Percentiles rank a stretch among this genome's conserved stretches.
phyloP scores from a whole-genome alignment of 2,329 filamentous ascomycete genomes.

The Xylaria sp. region DNA sequence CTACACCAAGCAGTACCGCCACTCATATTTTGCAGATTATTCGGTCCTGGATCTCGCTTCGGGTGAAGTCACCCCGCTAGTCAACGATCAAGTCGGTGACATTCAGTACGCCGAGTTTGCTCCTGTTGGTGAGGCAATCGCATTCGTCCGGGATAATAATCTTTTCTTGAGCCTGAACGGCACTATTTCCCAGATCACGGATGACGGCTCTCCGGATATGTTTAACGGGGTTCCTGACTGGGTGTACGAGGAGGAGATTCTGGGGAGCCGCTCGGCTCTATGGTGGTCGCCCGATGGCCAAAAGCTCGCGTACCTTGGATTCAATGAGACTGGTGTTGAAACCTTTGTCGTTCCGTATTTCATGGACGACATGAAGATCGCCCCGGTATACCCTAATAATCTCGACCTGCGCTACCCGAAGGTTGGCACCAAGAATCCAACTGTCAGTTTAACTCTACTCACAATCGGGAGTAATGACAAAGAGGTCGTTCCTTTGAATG shows the following conservation, averaged over 20 bases:
- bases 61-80: constrained; percentile 64
- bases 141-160: constrained; percentile 74
- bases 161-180: constrained; percentile 68
- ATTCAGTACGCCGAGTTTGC: constrained; percentile 74
- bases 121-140: constrained; percentile 66
- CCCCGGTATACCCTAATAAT: constrained; percentile 70
- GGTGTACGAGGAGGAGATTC: constrained; percentile 70
- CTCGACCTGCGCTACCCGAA: constrained; percentile 75
- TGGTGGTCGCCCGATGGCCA: constrained; percentile 68
- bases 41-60: constrained; percentile 70
- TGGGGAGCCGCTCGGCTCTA: constrained; percentile 60
- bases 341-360: constrained; percentile 75
- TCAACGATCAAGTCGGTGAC: constrained; percentile 68
- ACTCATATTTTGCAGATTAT: constrained; percentile 76
- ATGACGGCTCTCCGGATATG: constrained; percentile 67
- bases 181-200: constrained; percentile 65
- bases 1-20: constrained; percentile 73
- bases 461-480: constrained; percentile 59
- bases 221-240: constrained; percentile 75
- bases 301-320: constrained; percentile 65
- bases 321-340: constrained; percentile 73
- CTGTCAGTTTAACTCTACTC: constrained; percentile 67
- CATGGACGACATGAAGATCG: constrained; percentile 66
- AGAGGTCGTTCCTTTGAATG: constrained; percentile 61
- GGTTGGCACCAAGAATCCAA: constrained; percentile 74